A percentile compares a stretch with the other conserved stretches of the same genome.
Conservation (phyloP, 164 flowering plant genomes). For the Echeveria elegans region DNA sequence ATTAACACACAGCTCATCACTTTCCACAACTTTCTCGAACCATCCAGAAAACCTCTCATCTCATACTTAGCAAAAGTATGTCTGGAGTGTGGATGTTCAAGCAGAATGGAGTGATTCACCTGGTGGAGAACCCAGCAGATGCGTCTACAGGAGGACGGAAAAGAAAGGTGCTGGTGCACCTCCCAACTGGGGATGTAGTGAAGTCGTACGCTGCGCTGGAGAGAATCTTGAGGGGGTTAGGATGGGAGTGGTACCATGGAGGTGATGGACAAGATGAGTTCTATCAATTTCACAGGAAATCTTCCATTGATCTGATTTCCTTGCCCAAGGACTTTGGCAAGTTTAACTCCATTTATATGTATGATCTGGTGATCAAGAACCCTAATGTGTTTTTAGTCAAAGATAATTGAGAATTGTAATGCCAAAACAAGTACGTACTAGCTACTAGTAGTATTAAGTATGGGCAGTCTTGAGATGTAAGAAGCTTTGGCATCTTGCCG, state of each 20-base stretch:
- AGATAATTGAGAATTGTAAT: not conserved
- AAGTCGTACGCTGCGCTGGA: constrained; percentile 2
- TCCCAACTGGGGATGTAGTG: constrained; percentile 8
- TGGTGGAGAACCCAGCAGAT: constrained; percentile 2
- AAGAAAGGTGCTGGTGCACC: constrained; percentile 7
- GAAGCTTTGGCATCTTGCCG: no score
- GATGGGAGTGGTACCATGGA: constrained; percentile 11
- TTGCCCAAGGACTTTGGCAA: constrained; percentile 9
- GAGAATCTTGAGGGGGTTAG: constrained; percentile 4
- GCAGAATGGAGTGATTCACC: constrained; percentile 8
- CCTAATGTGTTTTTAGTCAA: constrained; percentile 10
- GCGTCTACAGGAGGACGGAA: not conserved
- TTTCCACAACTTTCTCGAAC: not conserved
- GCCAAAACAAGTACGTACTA: no score
- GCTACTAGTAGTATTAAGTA: no score
- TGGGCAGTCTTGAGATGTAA: no score
- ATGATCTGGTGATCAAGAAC: constrained; percentile 10
- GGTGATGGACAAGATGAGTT: constrained; percentile 4
- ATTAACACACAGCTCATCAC: not conserved
- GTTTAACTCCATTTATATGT: constrained; percentile 12
- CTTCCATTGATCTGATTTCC: constrained; percentile 13
- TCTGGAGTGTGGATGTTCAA: constrained; percentile 12
- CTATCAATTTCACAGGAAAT: constrained; percentile 5
- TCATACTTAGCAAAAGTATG: not conserved
- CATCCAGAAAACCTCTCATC: not conserved